Evolutionary conservation across 176 grass and related monocot genomes (phyloP).

Genomic region (Phyllostachys edulis): DNA sequence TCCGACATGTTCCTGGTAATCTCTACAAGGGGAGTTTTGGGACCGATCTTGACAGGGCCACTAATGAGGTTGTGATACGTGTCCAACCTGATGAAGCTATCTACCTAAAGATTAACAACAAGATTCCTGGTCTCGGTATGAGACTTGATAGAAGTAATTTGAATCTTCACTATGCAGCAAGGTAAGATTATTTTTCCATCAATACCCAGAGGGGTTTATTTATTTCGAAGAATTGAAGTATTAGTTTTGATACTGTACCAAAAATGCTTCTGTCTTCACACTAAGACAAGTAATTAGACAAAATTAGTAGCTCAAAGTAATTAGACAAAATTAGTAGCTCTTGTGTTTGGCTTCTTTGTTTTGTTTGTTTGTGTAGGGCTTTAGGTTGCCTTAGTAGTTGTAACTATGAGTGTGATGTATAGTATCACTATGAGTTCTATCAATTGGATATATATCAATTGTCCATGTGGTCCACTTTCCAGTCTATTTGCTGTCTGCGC

Average conservation of each 20-base stretch:
- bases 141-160: slow-evolving; percentile 88
- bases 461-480: not conserved
- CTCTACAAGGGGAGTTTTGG: slow-evolving; percentile 85
- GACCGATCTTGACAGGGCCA: slow-evolving; percentile 80
- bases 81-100: slow-evolving; percentile 94
- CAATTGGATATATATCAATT: not conserved
- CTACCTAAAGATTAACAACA: slow-evolving; percentile 97
- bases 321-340: not conserved
- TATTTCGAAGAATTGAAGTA: not conserved
- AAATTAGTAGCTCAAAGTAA: not conserved
- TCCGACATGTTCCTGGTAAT: slow-evolving; percentile 92
- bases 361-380: not conserved
- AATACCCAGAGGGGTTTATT: not conserved
- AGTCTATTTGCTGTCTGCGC: not conserved
- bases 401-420: not conserved
- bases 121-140: slow-evolving; percentile 91
- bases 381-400: not conserved
- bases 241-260: not conserved
- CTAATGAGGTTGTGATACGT: slow-evolving; percentile 93
- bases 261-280: not conserved
- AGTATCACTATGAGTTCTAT: not conserved
- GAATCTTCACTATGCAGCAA: slow-evolving; percentile 94
- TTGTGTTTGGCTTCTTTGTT: slow-evolving; percentile 6
- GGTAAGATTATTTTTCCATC: slow-evolving; percentile 44
- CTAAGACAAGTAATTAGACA: not conserved